Evolutionary conservation across 2,329 filamentous ascomycete species (phyloP).

Genomic region (Teratosphaeria destructans): DNA sequence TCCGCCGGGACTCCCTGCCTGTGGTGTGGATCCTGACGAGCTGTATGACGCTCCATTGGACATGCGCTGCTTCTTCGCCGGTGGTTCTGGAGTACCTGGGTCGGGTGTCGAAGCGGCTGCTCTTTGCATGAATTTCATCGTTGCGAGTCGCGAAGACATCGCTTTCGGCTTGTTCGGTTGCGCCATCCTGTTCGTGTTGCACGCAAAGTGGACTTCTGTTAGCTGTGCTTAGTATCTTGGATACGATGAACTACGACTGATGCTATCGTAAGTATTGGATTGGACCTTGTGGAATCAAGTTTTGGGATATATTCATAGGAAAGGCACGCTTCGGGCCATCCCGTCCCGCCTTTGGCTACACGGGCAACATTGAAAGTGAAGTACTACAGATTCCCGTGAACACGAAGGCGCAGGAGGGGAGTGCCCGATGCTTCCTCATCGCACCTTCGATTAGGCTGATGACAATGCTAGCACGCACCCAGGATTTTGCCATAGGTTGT

Average conservation of each 20-base stretch:
- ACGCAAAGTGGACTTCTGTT: neutral
- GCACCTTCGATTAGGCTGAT: too few species aligned
- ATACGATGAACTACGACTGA: too few species aligned
- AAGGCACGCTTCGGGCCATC: neutral
- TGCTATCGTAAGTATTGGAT: too few species aligned
- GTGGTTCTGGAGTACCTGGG: constrained; percentile 40
- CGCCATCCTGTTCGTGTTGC: constrained; percentile 6
- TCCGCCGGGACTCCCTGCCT: constrained; percentile 49
- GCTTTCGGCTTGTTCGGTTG: constrained; percentile 47
- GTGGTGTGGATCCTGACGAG: constrained; percentile 26
- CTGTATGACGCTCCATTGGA: constrained; percentile 23
- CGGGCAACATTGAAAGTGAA: too few species aligned
- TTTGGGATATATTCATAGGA: neutral
- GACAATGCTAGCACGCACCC: too few species aligned
- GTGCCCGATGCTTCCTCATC: too few species aligned
- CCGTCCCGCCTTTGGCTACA: neutral
- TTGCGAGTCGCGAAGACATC: constrained; percentile 80
- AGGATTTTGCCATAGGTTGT: neutral
- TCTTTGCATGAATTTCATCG: constrained; percentile 97
- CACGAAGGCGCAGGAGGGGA: too few species aligned
- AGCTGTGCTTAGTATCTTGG: too few species aligned
- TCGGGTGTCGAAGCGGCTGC: constrained; percentile 52
- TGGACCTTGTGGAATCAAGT: neutral
- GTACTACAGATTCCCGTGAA: too few species aligned
- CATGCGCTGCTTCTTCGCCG: constrained; percentile 54